A percentile compares a stretch with the other conserved stretches of the same genome.
These are phyloP conservation scores for Theileria sp. DNA, from an alignment of 169 alveolate genomes.

Conservation along the genomic window DNA sequence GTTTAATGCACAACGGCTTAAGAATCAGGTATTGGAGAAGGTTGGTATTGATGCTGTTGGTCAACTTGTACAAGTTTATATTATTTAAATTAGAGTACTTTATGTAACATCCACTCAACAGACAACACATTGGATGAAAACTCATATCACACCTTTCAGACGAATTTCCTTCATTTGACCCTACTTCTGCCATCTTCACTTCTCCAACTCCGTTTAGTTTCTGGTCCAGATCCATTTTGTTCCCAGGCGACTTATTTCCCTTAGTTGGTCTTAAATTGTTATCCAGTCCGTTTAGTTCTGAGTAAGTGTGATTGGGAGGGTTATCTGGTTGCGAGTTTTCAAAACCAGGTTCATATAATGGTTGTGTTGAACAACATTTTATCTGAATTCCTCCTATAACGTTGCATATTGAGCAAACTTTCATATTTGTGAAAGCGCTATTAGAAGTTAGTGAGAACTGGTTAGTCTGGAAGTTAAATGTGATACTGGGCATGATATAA, in stretches of 20 bases:
- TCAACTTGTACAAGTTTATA: background rate
- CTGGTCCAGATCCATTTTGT: background rate
- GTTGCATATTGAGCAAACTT: slow-evolving; percentile 28
- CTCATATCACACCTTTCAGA: slow-evolving; percentile 18
- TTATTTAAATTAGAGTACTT: slow-evolving; percentile 25
- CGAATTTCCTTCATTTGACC: background rate
- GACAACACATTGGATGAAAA: slow-evolving; percentile 59
- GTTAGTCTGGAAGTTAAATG: slow-evolving; percentile 32
- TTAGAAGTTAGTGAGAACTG: slow-evolving; percentile 41
- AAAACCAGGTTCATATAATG: background rate
- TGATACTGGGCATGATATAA: slow-evolving; percentile 42
- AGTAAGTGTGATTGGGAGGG: background rate
- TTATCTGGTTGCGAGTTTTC: background rate
- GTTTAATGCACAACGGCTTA: slow-evolving; percentile 29
- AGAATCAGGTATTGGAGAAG: slow-evolving; percentile 39
- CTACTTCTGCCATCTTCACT: background rate
- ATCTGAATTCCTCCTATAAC: slow-evolving; percentile 51
- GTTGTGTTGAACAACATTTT: slow-evolving; percentile 5
- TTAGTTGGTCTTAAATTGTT: background rate
- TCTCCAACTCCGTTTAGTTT: background rate
- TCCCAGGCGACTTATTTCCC: background rate
- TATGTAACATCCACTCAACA: slow-evolving; percentile 54
- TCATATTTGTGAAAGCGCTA: background rate
- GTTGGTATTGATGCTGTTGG: background rate
- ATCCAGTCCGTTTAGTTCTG: background rate